A percentile compares a stretch with the other conserved stretches of the same genome.
Conservation (phyloP, 1,284 basidiomycete genomes). For the Austropuccinia psidii region DNA sequence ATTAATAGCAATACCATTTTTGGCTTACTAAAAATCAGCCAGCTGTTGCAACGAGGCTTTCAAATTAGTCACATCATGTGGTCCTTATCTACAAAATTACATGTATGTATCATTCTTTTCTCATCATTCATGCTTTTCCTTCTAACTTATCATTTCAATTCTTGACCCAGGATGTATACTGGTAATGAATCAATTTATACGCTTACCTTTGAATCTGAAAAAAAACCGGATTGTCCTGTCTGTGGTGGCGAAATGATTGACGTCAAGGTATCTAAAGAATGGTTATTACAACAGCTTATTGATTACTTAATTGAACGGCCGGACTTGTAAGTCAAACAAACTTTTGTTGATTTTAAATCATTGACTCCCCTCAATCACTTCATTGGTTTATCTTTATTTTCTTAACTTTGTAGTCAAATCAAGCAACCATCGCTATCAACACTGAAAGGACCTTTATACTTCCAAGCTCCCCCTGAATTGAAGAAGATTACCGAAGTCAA, state of each 20-base stretch:
- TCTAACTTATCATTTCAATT: background rate
- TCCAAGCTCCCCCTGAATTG: slow-evolving; percentile 82
- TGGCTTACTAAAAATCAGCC: slow-evolving; percentile 57
- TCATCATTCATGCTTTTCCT: no score
- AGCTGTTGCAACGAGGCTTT: slow-evolving; percentile 99
- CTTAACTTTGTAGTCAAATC: slow-evolving; percentile 76
- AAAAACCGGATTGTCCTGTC: slow-evolving; percentile 86
- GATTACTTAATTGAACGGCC: slow-evolving; percentile 75
- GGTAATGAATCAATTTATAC: slow-evolving; percentile 96
- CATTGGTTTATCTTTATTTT: no score
- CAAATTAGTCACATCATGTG: slow-evolving; percentile 92
- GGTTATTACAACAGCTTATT: slow-evolving; percentile 74
- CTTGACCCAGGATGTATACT: slow-evolving; percentile 52
- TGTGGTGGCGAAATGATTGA: slow-evolving; percentile 84
- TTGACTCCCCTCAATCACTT: slow-evolving; percentile 15
- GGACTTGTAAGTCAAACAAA: slow-evolving; percentile 61
- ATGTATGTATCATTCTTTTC: slow-evolving; percentile 52
- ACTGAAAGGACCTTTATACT: slow-evolving; percentile 65
- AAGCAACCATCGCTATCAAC: slow-evolving; percentile 79
- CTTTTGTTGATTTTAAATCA: slow-evolving; percentile 5
- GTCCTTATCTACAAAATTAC: slow-evolving; percentile 93
- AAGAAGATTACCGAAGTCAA: slow-evolving; percentile 80
- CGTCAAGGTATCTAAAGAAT: slow-evolving; percentile 60
- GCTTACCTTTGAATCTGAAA: slow-evolving; percentile 93
- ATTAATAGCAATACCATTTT: background rate